Conservation (phyloP, 75 land plant genomes). For the Cryptomeria japonica region DNA sequence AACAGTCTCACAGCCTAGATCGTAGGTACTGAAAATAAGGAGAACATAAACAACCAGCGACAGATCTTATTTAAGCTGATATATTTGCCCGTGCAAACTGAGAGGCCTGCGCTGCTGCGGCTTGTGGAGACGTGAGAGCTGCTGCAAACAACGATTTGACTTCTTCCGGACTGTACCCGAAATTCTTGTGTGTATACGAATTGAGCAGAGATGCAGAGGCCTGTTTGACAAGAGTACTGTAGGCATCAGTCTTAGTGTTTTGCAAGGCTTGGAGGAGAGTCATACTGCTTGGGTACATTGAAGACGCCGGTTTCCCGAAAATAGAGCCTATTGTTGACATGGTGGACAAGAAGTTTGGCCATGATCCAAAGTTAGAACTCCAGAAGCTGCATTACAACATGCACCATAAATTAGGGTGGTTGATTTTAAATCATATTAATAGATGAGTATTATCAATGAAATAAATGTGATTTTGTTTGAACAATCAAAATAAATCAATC, state of each 20-base stretch:
- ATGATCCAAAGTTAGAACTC: slow-evolving; percentile 2
- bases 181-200: slow-evolving; percentile 17
- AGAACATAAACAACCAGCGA: no score
- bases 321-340: slow-evolving; percentile 5
- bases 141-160: slow-evolving; percentile 6
- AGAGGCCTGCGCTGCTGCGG: slow-evolving; percentile 21
- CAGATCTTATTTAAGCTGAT: not conserved
- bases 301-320: not conserved
- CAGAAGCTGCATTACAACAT: slow-evolving; percentile 12
- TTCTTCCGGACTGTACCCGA: slow-evolving; percentile 12
- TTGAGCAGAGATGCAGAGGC: slow-evolving; percentile 28
- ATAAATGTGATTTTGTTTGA: no score
- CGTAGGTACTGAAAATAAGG: no score
- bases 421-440: no score
- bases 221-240: slow-evolving; percentile 19
- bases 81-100: slow-evolving; percentile 20
- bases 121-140: slow-evolving; percentile 5
- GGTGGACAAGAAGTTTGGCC: slow-evolving; percentile 11
- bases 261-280: slow-evolving; percentile 18
- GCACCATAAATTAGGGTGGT: no score
- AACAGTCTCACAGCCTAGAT: no score
- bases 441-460: no score
- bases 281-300: not conserved
- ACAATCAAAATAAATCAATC: no score
- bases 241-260: slow-evolving; percentile 5